These are phyloP conservation scores for Tetrapisispora fleetii DNA, from an alignment of 805 yeast species.

Conservation along the genomic window DNA sequence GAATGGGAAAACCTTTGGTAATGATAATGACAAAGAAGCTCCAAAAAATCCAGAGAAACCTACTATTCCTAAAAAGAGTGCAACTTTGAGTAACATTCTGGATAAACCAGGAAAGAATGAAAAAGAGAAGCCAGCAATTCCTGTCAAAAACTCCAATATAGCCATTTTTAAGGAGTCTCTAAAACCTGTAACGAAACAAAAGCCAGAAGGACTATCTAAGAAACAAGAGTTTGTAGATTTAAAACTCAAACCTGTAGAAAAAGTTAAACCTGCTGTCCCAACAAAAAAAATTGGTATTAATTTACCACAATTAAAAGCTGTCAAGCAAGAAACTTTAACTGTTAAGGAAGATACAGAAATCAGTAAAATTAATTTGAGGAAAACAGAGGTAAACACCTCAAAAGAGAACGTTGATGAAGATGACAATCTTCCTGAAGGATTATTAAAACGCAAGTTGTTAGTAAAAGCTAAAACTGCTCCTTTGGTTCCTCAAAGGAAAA, in stretches of 20 bases:
- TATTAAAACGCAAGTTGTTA: conserved; percentile 5
- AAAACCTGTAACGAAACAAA: not conserved
- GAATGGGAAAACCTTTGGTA: not conserved
- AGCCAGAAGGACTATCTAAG: conserved; percentile 1
- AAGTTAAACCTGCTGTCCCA: conserved; percentile 10
- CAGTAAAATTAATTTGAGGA: conserved; percentile 4
- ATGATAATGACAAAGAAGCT: not conserved
- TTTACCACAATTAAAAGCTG: conserved; percentile 12
- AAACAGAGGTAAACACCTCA: conserved; percentile 4
- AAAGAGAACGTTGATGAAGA: conserved; percentile 3
- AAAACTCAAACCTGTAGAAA: conserved; percentile 5
- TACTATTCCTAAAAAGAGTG: not conserved
- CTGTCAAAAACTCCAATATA: not conserved
- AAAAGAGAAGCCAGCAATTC: not conserved
- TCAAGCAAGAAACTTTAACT: not conserved
- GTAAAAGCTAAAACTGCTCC: conserved; percentile 12
- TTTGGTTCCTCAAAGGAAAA: conserved; percentile 20
- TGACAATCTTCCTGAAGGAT: conserved; percentile 15
- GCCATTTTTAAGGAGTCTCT: not conserved
- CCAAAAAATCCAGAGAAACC: not conserved
- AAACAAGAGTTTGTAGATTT: not conserved
- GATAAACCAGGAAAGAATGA: not conserved
- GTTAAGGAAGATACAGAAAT: not conserved
- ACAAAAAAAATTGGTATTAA: conserved; percentile 5
- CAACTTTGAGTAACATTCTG: not conserved